Conservation (phyloP, 192 early-diverging fungal species). For the Nowakowskiella sp. region DNA sequence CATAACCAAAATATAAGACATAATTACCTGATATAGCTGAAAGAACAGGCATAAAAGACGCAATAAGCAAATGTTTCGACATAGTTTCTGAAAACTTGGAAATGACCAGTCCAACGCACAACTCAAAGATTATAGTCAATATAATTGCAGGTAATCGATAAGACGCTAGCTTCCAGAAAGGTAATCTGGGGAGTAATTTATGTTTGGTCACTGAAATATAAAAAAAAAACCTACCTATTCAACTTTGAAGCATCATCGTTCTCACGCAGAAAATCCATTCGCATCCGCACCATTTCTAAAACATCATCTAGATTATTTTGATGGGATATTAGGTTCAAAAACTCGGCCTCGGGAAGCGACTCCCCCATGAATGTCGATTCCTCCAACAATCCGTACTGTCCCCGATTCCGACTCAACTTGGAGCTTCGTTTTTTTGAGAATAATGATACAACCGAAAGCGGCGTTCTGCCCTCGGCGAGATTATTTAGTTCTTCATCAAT, state of each 20-base stretch:
- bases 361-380: too few species aligned
- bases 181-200: too few species aligned
- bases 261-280: conserved; percentile 17
- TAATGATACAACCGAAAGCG: too few species aligned
- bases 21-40: conserved; percentile 29
- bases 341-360: conserved; percentile 21
- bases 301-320: conserved; percentile 18
- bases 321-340: conserved; percentile 21
- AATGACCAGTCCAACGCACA: conserved; percentile 29
- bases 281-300: conserved; percentile 11
- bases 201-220: too few species aligned
- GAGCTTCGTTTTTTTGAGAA: too few species aligned
- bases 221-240: conserved; percentile 15
- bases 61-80: conserved; percentile 17
- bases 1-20: background rate
- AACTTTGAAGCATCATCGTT: conserved; percentile 27
- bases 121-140: conserved; percentile 24
- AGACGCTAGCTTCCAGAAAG: conserved; percentile 30
- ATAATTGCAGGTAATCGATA: conserved; percentile 30
- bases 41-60: conserved; percentile 34
- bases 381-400: too few species aligned
- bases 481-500: too few species aligned
- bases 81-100: conserved; percentile 9
- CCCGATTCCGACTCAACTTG: too few species aligned
- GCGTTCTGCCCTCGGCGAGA: too few species aligned